Base-by-base conservation (phyloP, 345 rosid species). In the Brassica carinata region DNA sequence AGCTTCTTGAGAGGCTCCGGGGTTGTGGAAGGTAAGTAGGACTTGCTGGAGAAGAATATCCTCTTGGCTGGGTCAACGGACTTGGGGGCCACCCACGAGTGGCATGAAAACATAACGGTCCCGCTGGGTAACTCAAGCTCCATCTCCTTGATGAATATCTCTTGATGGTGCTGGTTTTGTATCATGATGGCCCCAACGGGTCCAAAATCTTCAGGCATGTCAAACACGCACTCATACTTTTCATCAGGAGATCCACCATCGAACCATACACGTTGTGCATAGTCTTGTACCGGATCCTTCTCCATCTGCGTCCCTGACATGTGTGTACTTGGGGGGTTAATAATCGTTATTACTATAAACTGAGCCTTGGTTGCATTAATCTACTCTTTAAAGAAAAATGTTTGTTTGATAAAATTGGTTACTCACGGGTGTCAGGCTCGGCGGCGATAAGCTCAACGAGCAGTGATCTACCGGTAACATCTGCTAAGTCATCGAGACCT, bases 151-250 rank as follows among this genome's bases (percentile, higher is more conserved):
- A 94, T 4, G 72, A 19, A 83, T 84, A 92, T 90, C 87, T 94
- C 98, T 61, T 71, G 83, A 51, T 85, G 91, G 82, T 91, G 93
- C 77, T 90, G 90, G 73, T 94, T 94, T 81, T 90, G 94, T 18
- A 94, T 82, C 0, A 73, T 1, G 9, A 94, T 76, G 1, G 90
- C 98, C 7, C 94, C 98, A 5, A 90, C 77, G 2, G 77, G 79
- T 67, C 98, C 95, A 67, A 94, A 94, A 23, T 76, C 86, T 3
- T 63, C 34, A 4, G 86, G 87, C 23, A 94, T 83, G 14, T 75
- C 55, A 11, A 94, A 90, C 5, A 59, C 79, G 9, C 95, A 88
- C 83, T 89, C 98, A 9, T 87, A 90, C 19, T 53, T 84, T n/a
- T 81, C 84, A 31, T 85, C 84, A 0, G 82, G 84, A 0, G 74